Conservation (phyloP, 305 asterid genomes). For the Fraxinus greggii region DNA sequence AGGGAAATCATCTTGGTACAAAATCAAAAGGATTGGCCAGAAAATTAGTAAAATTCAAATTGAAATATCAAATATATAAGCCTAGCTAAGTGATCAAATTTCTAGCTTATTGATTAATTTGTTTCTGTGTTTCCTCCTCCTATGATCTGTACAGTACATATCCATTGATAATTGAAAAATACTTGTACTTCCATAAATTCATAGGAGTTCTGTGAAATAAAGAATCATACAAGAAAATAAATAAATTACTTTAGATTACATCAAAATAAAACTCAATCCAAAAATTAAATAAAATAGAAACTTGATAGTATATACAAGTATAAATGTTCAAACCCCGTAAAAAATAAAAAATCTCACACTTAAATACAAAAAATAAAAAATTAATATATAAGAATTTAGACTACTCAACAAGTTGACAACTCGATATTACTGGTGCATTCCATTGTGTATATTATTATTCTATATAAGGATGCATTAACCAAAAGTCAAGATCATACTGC, state of each 20-base stretch:
- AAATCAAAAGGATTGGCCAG: background rate
- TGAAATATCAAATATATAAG: background rate
- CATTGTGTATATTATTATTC: background rate
- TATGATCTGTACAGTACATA: background rate
- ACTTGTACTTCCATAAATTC: background rate
- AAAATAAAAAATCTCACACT: background rate
- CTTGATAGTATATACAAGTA: background rate
- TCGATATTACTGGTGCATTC: background rate
- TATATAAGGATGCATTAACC: background rate
- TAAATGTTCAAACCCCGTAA: background rate
- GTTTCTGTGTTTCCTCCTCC: background rate
- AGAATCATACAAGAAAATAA: background rate
- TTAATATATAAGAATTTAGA: background rate
- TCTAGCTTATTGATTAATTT: no score
- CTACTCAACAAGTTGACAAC: background rate
- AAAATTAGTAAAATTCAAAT: no score
- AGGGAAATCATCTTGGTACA: background rate
- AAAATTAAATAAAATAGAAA: background rate
- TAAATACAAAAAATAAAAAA: background rate
- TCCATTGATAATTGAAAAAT: background rate
- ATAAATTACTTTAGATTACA: background rate
- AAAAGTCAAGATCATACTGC: background rate
- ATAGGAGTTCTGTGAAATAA: background rate
- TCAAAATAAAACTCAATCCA: background rate
- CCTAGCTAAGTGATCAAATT: background rate